Evolutionary conservation across 176 grass and related monocot species (phyloP).

Genomic region (Triticum turgidum): DNA sequence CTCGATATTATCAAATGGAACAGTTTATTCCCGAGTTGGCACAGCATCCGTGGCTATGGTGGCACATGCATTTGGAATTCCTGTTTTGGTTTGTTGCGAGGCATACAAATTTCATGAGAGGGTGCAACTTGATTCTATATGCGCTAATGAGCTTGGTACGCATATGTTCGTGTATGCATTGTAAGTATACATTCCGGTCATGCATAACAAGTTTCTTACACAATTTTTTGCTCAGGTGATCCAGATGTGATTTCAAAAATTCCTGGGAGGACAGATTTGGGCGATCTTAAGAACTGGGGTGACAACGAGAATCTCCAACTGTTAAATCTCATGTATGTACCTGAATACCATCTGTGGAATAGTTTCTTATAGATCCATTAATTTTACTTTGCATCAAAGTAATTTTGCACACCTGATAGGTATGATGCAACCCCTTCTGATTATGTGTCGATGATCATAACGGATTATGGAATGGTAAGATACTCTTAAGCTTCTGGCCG

Average conservation of each 20-base stretch:
- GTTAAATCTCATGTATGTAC: constrained; percentile 80
- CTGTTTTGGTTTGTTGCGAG: constrained; percentile 89
- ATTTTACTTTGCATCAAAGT: constrained; percentile 15
- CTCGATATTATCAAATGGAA: constrained; percentile 84
- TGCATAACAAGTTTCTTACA: constrained; percentile 20
- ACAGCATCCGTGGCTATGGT: constrained; percentile 95
- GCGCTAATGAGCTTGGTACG: constrained; percentile 84
- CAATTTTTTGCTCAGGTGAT: constrained; percentile 61
- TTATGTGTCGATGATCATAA: constrained; percentile 94
- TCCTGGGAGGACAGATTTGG: constrained; percentile 59
- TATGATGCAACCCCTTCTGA: constrained; percentile 94
- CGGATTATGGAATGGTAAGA: constrained; percentile 96
- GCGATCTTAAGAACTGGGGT: constrained; percentile 61
- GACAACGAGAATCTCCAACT: constrained; percentile 90
- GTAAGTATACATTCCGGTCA: neutral
- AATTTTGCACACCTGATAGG: constrained; percentile 54
- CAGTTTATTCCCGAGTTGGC: constrained; percentile 91
- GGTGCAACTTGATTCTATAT: constrained; percentile 98
- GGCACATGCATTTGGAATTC: constrained; percentile 79
- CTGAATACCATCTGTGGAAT: neutral
- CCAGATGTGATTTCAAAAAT: constrained; percentile 82
- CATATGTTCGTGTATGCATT: neutral
- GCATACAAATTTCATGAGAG: constrained; percentile 97
- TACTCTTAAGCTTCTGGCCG: constrained; percentile 19
- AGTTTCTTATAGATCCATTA: constrained; percentile 20